A percentile compares a stretch with the other conserved stretches of the same genome.
Conservation (phyloP, 345 rosid genomes). For the Gossypium bickii region DNA sequence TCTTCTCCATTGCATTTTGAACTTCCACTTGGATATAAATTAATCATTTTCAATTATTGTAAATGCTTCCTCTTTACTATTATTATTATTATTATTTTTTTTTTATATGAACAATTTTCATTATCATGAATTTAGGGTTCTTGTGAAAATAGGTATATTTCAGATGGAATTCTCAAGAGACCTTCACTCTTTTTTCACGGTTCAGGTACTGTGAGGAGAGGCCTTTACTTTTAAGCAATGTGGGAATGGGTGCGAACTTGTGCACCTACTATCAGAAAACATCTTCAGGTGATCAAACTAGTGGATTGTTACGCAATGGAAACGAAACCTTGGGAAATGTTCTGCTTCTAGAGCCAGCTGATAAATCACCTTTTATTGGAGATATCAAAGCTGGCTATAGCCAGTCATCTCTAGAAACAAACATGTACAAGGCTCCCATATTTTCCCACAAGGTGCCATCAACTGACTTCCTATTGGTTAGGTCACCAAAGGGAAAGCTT, state of each 20-base stretch:
- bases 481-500: slow-evolving; percentile 94
- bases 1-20: background rate
- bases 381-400: slow-evolving; percentile 75
- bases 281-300: slow-evolving; percentile 65
- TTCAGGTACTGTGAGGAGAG: slow-evolving; percentile 96
- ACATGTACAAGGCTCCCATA: slow-evolving; percentile 90
- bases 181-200: background rate
- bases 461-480: slow-evolving; percentile 85
- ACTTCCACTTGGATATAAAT: background rate
- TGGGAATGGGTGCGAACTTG: slow-evolving; percentile 94
- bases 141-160: background rate
- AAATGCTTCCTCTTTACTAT: background rate
- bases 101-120: background rate
- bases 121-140: background rate
- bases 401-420: slow-evolving; percentile 87
- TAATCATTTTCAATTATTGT: background rate
- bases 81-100: too few species aligned
- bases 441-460: slow-evolving; percentile 78
- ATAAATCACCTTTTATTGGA: slow-evolving; percentile 96
- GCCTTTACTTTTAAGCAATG: slow-evolving; percentile 77
- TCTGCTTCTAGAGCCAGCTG: slow-evolving; percentile 71
- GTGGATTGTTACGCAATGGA: slow-evolving; percentile 47
- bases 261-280: slow-evolving; percentile 91
- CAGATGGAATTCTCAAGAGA: background rate
- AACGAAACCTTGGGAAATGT: slow-evolving; percentile 63